Base-by-base conservation (phyloP, 1,284 basidiomycete species). In the Ganoderma boninense region DNA sequence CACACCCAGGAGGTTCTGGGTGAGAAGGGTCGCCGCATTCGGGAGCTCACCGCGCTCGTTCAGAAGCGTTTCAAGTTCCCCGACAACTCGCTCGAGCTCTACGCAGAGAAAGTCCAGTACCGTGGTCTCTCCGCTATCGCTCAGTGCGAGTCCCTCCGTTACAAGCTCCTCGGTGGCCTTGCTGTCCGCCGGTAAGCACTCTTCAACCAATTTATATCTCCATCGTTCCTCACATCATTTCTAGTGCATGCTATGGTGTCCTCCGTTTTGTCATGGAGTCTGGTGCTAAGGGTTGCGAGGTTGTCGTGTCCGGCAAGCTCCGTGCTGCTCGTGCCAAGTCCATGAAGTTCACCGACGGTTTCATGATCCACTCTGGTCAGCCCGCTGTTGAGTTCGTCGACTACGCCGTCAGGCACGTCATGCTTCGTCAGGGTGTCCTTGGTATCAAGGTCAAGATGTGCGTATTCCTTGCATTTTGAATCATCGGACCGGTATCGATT, bases 341-440 rank as follows among this genome's bases (percentile, higher is more conserved):
- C 63, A 99, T 99, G 98, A 99, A 99, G 87, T 99, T 99, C 89
- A 98, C 97, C 82, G 98, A 99, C 80, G 98, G 98, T 66, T 99
- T 98, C 93, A 99, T 99, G 96, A 97, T 99, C 84, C 98, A 99
- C 92, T 99, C 98, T 76, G 98, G 98, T 91, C 97, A 99, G 87
- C 98, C 98, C 79, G 93, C 92, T 69, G 87, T 92, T 73, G 98
- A 99, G 84, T 99, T 97, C 79, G 97, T 99, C 73, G 97, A 99
- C 88, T 92, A 96, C 80, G 98, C 98, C 73, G 97, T 99, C 80
- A 92, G 98, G 78, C 98, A 99, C 89, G 98, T 99, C 78, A 90
- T 99, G 79, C 92, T 99, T 79, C 94, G 96, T 81, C 98, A 99
- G 85, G 98, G 98, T 93, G 98, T 99, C 71, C 92, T 99, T 76